Evolutionary conservation across 345 rosid species (phyloP), one percentile per base, ranked within the genome.

Genomic region (Angophora floribunda): DNA sequence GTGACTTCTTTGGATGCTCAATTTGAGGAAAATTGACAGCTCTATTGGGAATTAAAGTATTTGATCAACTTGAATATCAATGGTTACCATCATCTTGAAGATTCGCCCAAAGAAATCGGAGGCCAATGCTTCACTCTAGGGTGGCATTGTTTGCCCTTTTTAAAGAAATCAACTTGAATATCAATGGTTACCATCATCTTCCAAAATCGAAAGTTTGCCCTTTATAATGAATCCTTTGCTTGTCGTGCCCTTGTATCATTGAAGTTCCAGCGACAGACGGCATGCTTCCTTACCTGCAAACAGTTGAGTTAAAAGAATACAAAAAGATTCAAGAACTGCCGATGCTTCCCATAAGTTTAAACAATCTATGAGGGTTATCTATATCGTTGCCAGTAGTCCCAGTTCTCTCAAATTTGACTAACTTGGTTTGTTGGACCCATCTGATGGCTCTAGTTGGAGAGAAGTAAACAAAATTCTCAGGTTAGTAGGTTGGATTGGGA

Each of bases 381-480:
- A 55, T 21, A 21, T 7, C 10, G 3, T 55, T 55, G 61, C 5
- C 5, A 0, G 26, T 4, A 21, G 9, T 55, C 24, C 11, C 2
- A 55, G 4, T 21, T 55, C 2, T 21, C 24, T 51, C 52, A 15
- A 51, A 51, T 51, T 5, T 13, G 52, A 51, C 14, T 51, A 51
- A 51, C 13, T 14, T 14, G 16, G 4, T 14, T 51, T 16, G 16
- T 55, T 17, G 22, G 21, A 55, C 12, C 61, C 0, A 55, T 22
- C 15, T 55, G 61, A 55, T 21, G 61, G 61, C 1, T 55, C 61
- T 55, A 0, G 61, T 55, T 55, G 28, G 26, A 6, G 21, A 17
- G 8, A 6, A 49, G 52, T 13, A 2, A 4, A 13, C 4, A 51
- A 11, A 51, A 51, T 51, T 51, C 14, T 21, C 13, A 0, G 2